Evolutionary conservation across 176 grass and related monocot genomes (phyloP), one percentile per base, ranked within the genome.

Genomic region (Themeda triandra): DNA sequence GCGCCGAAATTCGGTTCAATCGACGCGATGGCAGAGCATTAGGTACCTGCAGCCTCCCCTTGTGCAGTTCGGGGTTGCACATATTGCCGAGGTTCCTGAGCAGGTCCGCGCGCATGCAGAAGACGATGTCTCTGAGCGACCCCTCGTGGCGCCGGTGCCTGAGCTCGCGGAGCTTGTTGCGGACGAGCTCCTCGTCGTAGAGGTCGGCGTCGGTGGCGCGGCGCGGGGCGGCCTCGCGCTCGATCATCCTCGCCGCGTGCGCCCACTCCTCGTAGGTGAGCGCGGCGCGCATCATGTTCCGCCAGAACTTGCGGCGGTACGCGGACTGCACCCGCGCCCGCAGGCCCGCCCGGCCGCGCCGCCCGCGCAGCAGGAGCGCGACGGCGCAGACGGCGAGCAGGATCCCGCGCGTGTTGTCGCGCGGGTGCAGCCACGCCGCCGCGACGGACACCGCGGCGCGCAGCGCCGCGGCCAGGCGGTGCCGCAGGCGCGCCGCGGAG

Each of bases 251-350:
- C 39, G 96, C 93, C 8, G 87, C 96, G 87, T 95, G 96, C 51
- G 91, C 85, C 96, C 96, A 98, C 91, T 98, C 96, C 88, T 98
- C 92, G 80, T 98, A 98, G 63, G 96, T 92, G 79, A 98, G 89
- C 66, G 96, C 96, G 31, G 83, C 87, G 80, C 93, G 91, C 87
- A 98, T 93, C 91, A 93, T 93, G 88, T 93, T 92, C 35, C 93
- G 92, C 96, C 96, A 98, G 91, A 98, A 98, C 88, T 93, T 98
- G 66, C 96, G 89, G 32, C 91, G 89, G 91, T 95, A 93, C 33
- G 91, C 96, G 59, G 93, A 95, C 77, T 90, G 87, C 58, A 94
- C 91, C 45, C 89, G 85, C 44, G 89, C 88, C 30, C 89, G 75
- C 41, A 92, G 83, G 30, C 87, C 89, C 0, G 64, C 88, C 71